Evolutionary conservation across 352 stramenopile species (phyloP).

Genomic region (Pilasporangium apinafurcum): DNA sequence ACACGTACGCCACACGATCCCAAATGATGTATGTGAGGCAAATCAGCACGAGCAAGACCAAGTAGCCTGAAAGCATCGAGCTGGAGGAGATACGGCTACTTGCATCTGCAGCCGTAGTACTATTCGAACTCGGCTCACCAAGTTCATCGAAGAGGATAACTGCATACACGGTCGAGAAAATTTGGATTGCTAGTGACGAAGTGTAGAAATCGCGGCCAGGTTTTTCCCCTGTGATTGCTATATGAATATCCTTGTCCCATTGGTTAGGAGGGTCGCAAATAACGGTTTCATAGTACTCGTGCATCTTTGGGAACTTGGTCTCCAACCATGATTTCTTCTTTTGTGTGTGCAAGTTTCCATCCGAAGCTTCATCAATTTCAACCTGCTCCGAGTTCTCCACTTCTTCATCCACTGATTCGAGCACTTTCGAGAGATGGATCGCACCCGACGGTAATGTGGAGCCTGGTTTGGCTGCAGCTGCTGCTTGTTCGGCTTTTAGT

Average conservation of each 20-base stretch:
- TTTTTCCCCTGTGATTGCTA: conserved; percentile 71
- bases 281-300: conserved; percentile 60
- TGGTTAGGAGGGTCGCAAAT: conserved; percentile 54
- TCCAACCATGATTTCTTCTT: conserved; percentile 57
- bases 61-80: conserved; percentile 80
- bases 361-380: conserved; percentile 49
- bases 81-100: conserved; percentile 52
- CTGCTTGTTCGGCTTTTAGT: conserved; percentile 5
- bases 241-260: conserved; percentile 86
- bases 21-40: conserved; percentile 80
- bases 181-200: conserved; percentile 46
- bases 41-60: conserved; percentile 78
- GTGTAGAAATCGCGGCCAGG: conserved; percentile 76
- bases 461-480: conserved; percentile 3
- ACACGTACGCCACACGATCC: conserved; percentile 81
- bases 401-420: conserved; percentile 6
- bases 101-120: conserved; percentile 23
- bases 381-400: conserved; percentile 49
- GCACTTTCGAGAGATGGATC: not conserved
- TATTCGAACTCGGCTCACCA: conserved; percentile 42
- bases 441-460: conserved; percentile 12
- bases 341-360: conserved; percentile 24
- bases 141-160: conserved; percentile 76
- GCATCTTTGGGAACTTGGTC: conserved; percentile 29
- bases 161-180: conserved; percentile 63